A percentile compares a stretch with the other conserved stretches of the same genome.
phyloP scores from a whole-genome alignment of 2,329 filamentous ascomycete species.

The Exophiala lecanii-corni region DNA sequence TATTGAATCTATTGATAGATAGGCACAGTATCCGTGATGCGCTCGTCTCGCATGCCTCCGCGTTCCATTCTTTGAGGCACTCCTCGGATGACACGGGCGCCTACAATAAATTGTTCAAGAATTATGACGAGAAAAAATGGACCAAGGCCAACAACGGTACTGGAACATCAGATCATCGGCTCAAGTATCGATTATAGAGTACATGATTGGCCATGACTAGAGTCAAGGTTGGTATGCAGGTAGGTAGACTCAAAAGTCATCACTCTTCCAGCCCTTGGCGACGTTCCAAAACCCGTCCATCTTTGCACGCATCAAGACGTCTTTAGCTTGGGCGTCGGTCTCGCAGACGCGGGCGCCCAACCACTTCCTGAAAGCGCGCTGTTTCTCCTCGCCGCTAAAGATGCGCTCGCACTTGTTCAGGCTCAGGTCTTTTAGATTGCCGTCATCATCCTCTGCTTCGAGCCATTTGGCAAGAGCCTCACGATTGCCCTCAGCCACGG shows the following conservation, averaged over 20 bases:
- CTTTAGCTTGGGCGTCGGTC: slow-evolving; percentile 81
- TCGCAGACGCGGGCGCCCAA: slow-evolving; percentile 79
- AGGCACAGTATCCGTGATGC: no score
- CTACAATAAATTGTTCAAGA: no score
- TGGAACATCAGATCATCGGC: no score
- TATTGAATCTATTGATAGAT: no score
- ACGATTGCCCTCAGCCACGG: slow-evolving; percentile 52
- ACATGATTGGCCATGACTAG: no score
- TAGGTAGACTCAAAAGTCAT: slow-evolving; percentile 10
- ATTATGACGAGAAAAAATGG: no score
- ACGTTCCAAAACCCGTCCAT: slow-evolving; percentile 95
- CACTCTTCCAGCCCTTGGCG: slow-evolving; percentile 61
- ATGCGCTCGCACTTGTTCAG: slow-evolving; percentile 77
- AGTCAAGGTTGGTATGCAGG: no score
- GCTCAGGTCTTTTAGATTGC: slow-evolving; percentile 74
- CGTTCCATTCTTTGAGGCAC: no score
- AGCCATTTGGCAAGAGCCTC: slow-evolving; percentile 68
- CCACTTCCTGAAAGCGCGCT: slow-evolving; percentile 80
- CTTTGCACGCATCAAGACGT: slow-evolving; percentile 72
- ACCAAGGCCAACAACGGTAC: no score
- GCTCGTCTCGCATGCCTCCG: no score
- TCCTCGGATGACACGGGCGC: no score
- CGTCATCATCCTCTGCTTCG: slow-evolving; percentile 68
- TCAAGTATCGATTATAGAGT: no score
- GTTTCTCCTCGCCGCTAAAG: slow-evolving; percentile 86